phyloP scores from a whole-genome alignment of 169 alveolate species.

The Eimeria falciformis region DNA sequence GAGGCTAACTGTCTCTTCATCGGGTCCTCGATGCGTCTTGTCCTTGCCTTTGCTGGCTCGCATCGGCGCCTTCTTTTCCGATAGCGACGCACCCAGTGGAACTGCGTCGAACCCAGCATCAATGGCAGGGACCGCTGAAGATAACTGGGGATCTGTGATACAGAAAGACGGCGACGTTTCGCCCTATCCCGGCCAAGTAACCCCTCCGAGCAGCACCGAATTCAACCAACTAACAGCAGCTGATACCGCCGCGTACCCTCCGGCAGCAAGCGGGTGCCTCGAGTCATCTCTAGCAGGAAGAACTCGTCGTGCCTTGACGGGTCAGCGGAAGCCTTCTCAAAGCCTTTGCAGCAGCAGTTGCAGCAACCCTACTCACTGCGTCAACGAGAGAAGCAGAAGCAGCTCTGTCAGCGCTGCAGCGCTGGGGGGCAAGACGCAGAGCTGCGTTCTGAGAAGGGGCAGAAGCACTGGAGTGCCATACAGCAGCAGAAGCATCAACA shows the following conservation, averaged over 20 bases:
- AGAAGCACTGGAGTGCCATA: background rate
- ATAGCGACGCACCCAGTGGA: conserved; percentile 12
- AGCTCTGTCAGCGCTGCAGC: too few relatives aligned
- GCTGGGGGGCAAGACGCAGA: too few relatives aligned
- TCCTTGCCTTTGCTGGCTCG: conserved; percentile 37
- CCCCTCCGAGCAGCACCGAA: too few relatives aligned
- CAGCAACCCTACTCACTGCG: too few relatives aligned
- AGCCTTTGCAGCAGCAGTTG: too few relatives aligned
- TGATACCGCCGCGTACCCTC: too few relatives aligned
- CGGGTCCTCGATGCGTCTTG: conserved; percentile 52
- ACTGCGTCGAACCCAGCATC: background rate
- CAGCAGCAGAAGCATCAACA: background rate
- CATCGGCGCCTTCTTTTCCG: conserved; percentile 48
- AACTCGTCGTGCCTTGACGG: too few relatives aligned
- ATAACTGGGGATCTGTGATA: background rate
- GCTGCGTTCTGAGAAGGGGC: background rate
- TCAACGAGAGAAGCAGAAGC: too few relatives aligned
- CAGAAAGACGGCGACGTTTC: background rate
- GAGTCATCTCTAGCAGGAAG: too few relatives aligned
- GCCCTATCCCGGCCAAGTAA: background rate
- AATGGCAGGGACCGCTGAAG: background rate
- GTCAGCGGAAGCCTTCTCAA: too few relatives aligned
- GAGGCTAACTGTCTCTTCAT: conserved; percentile 35
- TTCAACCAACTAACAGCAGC: too few relatives aligned
- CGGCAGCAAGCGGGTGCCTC: too few relatives aligned